Conservation (phyloP, 129 eudicot species). For the Artemisia argyi region DNA sequence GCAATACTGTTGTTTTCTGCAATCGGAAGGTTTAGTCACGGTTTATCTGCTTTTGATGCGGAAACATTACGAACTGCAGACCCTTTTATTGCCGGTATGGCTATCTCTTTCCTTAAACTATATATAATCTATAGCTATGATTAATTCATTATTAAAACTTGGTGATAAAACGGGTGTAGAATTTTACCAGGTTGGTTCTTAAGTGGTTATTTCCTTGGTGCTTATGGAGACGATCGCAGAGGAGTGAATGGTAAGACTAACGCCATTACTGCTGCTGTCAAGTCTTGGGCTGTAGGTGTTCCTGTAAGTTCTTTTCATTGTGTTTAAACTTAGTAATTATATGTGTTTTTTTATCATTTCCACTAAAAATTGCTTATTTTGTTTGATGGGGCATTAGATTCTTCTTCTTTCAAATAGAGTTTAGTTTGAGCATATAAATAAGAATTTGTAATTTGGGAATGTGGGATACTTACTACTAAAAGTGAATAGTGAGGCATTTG, state of each 20-base stretch:
- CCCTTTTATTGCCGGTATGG: slow-evolving; percentile 90
- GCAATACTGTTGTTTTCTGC: slow-evolving; percentile 83
- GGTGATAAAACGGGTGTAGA: slow-evolving; percentile 21
- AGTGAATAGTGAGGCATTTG: too few species aligned
- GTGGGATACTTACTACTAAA: too few species aligned
- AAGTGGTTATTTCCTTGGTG: slow-evolving; percentile 94
- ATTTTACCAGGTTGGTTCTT: slow-evolving; percentile 78
- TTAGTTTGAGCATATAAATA: too few species aligned
- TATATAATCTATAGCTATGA: not conserved
- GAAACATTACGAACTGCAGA: slow-evolving; percentile 89
- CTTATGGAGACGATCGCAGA: slow-evolving; percentile 76
- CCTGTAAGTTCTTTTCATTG: slow-evolving; percentile 51
- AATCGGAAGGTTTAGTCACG: slow-evolving; percentile 90
- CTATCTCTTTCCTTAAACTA: not conserved
- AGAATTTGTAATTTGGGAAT: too few species aligned
- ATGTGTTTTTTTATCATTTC: slow-evolving; percentile 6
- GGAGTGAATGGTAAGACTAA: slow-evolving; percentile 73
- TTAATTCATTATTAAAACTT: not conserved
- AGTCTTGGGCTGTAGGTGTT: slow-evolving; percentile 88
- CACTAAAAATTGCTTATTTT: not conserved
- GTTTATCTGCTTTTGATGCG: slow-evolving; percentile 72
- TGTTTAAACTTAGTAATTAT: not conserved
- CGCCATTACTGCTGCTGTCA: slow-evolving; percentile 71
- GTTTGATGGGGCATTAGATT: not conserved
- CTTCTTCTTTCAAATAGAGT: too few species aligned